Conservation (phyloP, 768 basidiomycete genomes). For the Hygrocybe punicea region DNA sequence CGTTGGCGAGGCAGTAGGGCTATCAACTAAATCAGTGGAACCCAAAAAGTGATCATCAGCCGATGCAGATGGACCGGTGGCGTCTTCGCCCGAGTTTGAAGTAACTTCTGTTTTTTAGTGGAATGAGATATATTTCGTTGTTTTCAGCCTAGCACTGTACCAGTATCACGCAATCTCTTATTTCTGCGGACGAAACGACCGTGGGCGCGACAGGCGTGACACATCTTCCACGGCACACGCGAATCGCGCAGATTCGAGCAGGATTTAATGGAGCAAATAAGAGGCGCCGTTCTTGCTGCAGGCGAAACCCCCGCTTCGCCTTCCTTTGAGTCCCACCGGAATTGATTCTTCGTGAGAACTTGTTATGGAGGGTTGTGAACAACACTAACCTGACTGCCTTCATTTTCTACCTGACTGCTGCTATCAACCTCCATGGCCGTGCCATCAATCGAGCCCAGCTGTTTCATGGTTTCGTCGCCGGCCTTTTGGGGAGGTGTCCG, state of each 20-base stretch:
- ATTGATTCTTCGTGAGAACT: no score
- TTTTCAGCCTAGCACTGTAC: not conserved
- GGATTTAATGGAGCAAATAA: not conserved
- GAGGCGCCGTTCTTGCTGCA: not conserved
- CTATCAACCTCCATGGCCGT: not conserved
- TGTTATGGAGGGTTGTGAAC: no score
- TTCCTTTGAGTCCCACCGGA: no score
- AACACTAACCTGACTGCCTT: not conserved
- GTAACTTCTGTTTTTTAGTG: no score
- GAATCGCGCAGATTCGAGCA: not conserved
- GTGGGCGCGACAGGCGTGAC: not conserved
- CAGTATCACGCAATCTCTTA: not conserved
- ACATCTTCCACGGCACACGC: constrained; percentile 3
- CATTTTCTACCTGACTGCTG: not conserved
- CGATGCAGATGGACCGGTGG: no score
- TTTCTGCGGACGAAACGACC: not conserved
- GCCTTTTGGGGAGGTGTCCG: constrained; percentile 7
- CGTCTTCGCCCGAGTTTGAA: no score
- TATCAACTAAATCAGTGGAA: no score
- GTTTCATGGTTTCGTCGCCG: constrained; percentile 9
- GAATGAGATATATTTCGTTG: not conserved
- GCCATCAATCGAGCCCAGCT: not conserved
- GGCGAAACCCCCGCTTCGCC: not conserved
- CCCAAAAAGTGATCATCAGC: no score
- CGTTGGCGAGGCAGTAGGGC: no score